Conservation (phyloP, 2,329 filamentous ascomycete species). For the Pseudocercospora ulei region DNA sequence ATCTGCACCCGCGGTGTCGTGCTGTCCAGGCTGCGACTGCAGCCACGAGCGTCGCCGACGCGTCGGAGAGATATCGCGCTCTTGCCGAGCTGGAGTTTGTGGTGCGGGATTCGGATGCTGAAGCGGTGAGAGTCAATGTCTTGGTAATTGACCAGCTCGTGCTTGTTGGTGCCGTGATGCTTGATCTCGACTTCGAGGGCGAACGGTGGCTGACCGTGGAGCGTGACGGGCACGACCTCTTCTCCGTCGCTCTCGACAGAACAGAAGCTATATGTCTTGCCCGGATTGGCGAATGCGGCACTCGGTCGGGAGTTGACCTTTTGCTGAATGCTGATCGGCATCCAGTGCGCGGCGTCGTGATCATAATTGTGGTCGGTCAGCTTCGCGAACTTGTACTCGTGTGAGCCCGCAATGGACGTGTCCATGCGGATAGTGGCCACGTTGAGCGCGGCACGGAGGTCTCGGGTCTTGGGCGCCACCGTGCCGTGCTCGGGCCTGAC, state of each 20-base stretch:
- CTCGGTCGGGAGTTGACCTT: conserved; percentile 73
- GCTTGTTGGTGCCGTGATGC: conserved; percentile 69
- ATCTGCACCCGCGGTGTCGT: conserved; percentile 69
- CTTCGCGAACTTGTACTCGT: conserved; percentile 76
- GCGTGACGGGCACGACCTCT: conserved; percentile 75
- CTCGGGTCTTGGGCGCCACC: conserved; percentile 53
- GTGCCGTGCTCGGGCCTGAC: conserved; percentile 60
- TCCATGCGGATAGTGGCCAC: conserved; percentile 76
- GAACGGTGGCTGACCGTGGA: conserved; percentile 80
- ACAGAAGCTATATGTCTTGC: conserved; percentile 93
- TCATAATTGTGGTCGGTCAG: conserved; percentile 81
- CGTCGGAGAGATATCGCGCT: conserved; percentile 83
- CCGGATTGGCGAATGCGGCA: conserved; percentile 72
- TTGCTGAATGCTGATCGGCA: conserved; percentile 64
- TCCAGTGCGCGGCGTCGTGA: conserved; percentile 55
- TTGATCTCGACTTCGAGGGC: conserved; percentile 86
- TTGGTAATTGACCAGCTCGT: conserved; percentile 71
- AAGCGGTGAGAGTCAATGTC: conserved; percentile 67
- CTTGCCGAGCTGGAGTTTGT: conserved; percentile 75
- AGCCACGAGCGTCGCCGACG: conserved; percentile 77
- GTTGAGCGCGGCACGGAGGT: conserved; percentile 65
- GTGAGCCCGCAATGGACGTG: conserved; percentile 68
- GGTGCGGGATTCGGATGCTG: conserved; percentile 72
- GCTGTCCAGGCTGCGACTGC: conserved; percentile 63
- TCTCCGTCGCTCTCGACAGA: conserved; percentile 67